Evolutionary conservation across 163 green algal genomes (phyloP).

Genomic region (Coccomyxa subellipsoidea): DNA sequence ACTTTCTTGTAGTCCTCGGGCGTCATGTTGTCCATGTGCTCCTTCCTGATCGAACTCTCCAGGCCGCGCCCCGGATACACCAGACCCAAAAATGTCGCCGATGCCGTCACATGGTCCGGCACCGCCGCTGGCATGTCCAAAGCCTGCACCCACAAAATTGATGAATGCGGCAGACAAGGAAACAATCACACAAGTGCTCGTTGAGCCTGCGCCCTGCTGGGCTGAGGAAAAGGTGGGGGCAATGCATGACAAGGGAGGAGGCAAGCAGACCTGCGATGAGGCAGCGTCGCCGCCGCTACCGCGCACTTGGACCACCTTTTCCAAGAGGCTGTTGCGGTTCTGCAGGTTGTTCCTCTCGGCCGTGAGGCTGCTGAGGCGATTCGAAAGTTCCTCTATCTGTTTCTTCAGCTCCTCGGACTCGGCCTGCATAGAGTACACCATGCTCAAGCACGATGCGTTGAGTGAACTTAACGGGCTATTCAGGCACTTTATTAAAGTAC

Average conservation of each 20-base stretch:
- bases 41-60: background rate
- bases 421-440: slow-evolving; percentile 4
- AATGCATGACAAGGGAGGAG: background rate
- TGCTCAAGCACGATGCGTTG: too few species aligned
- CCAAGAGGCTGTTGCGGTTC: background rate
- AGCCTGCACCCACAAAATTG: background rate
- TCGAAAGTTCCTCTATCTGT: background rate
- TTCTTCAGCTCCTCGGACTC: background rate
- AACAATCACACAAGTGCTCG: too few species aligned
- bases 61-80: slow-evolving; percentile 4
- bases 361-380: background rate
- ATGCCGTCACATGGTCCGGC: background rate
- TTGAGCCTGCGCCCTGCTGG: too few species aligned
- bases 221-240: too few species aligned
- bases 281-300: background rate
- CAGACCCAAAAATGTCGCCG: slow-evolving; percentile 1
- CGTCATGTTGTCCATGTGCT: slow-evolving; percentile 10
- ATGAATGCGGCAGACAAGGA: too few species aligned
- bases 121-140: background rate
- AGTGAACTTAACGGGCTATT: too few species aligned
- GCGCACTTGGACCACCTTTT: slow-evolving; percentile 5
- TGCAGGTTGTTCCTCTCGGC: background rate
- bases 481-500: background rate
- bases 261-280: background rate
- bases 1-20: background rate